phyloP scores from a whole-genome alignment of 805 yeast species.

The Saturnispora zaruensis region DNA sequence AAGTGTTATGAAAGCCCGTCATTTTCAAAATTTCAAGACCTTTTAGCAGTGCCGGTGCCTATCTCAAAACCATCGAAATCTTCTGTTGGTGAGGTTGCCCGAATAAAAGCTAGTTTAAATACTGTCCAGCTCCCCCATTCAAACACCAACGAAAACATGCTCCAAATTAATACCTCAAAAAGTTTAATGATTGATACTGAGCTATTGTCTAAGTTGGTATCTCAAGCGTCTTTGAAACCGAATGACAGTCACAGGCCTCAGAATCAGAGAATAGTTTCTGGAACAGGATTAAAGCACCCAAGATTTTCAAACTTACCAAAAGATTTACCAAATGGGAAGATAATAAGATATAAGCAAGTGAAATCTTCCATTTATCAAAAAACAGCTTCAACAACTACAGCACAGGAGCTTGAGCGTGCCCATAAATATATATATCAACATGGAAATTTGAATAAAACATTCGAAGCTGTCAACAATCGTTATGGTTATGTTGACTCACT shows the following conservation, averaged over 20 bases:
- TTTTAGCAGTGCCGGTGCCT: background rate
- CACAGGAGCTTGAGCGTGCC: conserved; percentile 13
- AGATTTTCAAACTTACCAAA: conserved; percentile 11
- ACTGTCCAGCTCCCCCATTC: background rate
- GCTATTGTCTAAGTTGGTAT: background rate
- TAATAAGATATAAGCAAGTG: conserved; percentile 10
- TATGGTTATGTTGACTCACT: conserved; percentile 19
- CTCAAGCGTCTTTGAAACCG: background rate
- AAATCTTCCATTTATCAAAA: conserved; percentile 14
- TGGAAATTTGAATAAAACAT: conserved; percentile 15
- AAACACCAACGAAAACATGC: background rate
- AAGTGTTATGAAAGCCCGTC: background rate
- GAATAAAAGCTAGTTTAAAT: background rate
- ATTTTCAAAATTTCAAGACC: background rate
- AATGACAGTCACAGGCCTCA: background rate
- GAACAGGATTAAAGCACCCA: conserved; percentile 10
- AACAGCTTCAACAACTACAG: conserved; percentile 8
- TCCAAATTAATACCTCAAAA: background rate
- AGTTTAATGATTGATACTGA: background rate
- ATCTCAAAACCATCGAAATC: background rate
- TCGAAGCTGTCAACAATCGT: conserved; percentile 16
- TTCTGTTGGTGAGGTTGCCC: background rate
- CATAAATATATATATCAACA: conserved; percentile 13
- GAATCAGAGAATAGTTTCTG: conserved; percentile 2
- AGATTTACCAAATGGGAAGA: conserved; percentile 11